Conservation (phyloP, 1,139 yeast species). For the Lodderomyces metapsilosis region DNA sequence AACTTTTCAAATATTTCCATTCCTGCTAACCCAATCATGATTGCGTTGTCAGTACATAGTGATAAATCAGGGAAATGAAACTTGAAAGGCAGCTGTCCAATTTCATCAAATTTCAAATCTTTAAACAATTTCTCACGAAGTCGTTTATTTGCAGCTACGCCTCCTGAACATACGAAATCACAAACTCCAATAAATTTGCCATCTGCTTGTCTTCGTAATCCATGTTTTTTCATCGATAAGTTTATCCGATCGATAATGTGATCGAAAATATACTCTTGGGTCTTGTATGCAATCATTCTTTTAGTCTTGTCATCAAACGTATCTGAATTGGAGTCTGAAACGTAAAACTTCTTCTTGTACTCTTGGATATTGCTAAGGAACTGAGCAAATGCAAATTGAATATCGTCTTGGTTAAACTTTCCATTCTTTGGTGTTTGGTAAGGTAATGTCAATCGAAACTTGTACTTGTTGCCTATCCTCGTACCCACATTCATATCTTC, state of each 20-base stretch:
- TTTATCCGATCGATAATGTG: conserved; percentile 69
- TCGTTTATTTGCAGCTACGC: conserved; percentile 77
- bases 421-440: conserved; percentile 31
- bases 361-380: conserved; percentile 59
- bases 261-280: conserved; percentile 66
- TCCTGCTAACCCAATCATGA: conserved; percentile 98
- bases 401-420: conserved; percentile 24
- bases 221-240: conserved; percentile 46
- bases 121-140: conserved; percentile 52
- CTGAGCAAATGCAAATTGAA: conserved; percentile 75
- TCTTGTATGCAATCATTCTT: conserved; percentile 53
- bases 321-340: conserved; percentile 1
- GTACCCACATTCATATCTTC: conserved; percentile 21
- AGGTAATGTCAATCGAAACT: conserved; percentile 31
- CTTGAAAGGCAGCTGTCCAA: conserved; percentile 13
- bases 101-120: conserved; percentile 24
- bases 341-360: conserved; percentile 15
- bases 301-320: conserved; percentile 22
- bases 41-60: conserved; percentile 91
- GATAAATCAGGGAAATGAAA: conserved; percentile 67
- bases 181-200: conserved; percentile 42
- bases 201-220: conserved; percentile 21
- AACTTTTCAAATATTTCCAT: conserved; percentile 71
- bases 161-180: conserved; percentile 85
- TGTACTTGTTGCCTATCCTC: conserved; percentile 26